phyloP scores from a whole-genome alignment of 2,329 filamentous ascomycete species.

The Sclerotinia glacialis region DNA sequence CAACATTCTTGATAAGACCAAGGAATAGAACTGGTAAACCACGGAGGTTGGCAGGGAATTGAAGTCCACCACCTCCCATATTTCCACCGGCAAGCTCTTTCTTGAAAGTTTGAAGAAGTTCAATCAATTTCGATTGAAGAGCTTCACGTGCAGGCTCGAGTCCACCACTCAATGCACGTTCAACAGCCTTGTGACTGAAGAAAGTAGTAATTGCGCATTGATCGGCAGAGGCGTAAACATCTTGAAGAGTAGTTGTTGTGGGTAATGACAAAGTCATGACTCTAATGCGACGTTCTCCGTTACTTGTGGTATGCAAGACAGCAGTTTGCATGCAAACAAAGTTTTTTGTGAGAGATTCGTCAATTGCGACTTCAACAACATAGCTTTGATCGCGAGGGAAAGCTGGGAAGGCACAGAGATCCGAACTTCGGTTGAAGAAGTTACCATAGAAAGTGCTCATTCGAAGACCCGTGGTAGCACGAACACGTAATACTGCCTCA shows the following conservation, averaged over 20 bases:
- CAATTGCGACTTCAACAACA: conserved; percentile 96
- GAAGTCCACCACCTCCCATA: conserved; percentile 86
- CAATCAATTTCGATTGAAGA: conserved; percentile 84
- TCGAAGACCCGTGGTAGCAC: conserved; percentile 87
- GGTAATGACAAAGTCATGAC: conserved; percentile 92
- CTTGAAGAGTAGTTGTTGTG: conserved; percentile 84
- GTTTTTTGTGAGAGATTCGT: conserved; percentile 88
- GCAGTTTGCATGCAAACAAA: conserved; percentile 91
- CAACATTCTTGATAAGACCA: conserved; percentile 93
- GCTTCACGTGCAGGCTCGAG: conserved; percentile 89
- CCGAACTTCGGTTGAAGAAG: conserved; percentile 97
- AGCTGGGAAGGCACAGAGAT: conserved; percentile 95
- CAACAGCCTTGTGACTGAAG: conserved; percentile 97
- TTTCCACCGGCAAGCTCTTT: conserved; percentile 95
- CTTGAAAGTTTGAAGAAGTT: conserved; percentile 91
- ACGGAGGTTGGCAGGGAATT: conserved; percentile 90
- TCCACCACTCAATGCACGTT: conserved; percentile 79
- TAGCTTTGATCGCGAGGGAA: conserved; percentile 97
- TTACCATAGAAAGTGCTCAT: conserved; percentile 99
- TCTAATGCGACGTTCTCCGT: conserved; percentile 90
- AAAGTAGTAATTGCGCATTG: conserved; percentile 90
- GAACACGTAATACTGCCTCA: conserved; percentile 91
- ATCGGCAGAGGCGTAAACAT: conserved; percentile 92
- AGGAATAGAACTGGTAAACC: conserved; percentile 88
- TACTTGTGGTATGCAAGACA: conserved; percentile 95